Conservation (phyloP, 2,329 filamentous ascomycete species). For the Fusarium neocosmosporiellum region DNA sequence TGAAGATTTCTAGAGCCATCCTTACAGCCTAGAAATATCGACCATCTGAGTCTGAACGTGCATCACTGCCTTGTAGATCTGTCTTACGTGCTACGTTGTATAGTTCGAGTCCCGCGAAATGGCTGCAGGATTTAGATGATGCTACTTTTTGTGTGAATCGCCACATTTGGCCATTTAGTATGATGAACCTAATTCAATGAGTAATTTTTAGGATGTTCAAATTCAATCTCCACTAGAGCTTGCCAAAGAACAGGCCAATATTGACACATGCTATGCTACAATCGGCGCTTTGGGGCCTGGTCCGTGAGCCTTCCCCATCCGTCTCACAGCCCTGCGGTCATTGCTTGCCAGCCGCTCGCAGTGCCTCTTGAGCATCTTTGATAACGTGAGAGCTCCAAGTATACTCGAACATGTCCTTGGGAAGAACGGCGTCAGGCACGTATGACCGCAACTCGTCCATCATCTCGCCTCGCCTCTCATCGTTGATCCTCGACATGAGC, state of each 20-base stretch:
- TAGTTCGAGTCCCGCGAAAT: too few species aligned
- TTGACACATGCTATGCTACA: background rate
- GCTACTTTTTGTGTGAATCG: too few species aligned
- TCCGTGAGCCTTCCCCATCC: background rate
- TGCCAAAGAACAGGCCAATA: background rate
- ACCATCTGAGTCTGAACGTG: too few species aligned
- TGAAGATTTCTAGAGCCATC: background rate
- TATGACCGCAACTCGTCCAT: slow-evolving; percentile 10
- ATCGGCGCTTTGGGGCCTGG: background rate
- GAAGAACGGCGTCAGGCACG: background rate
- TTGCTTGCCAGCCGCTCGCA: background rate
- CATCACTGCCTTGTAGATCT: background rate
- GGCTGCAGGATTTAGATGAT: too few species aligned
- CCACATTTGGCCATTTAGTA: too few species aligned
- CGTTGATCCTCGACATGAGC: slow-evolving; percentile 11
- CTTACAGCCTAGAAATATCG: background rate
- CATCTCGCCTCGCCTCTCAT: slow-evolving; percentile 7
- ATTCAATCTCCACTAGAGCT: too few species aligned
- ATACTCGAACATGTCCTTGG: background rate
- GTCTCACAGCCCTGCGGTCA: background rate
- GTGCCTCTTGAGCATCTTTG: background rate
- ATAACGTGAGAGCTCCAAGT: background rate
- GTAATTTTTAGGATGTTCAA: too few species aligned
- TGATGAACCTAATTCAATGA: too few species aligned
- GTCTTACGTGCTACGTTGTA: too few species aligned